These are phyloP conservation scores for Achlya hypogyna DNA, from an alignment of 352 stramenopile genomes.

Conservation along the genomic window DNA sequence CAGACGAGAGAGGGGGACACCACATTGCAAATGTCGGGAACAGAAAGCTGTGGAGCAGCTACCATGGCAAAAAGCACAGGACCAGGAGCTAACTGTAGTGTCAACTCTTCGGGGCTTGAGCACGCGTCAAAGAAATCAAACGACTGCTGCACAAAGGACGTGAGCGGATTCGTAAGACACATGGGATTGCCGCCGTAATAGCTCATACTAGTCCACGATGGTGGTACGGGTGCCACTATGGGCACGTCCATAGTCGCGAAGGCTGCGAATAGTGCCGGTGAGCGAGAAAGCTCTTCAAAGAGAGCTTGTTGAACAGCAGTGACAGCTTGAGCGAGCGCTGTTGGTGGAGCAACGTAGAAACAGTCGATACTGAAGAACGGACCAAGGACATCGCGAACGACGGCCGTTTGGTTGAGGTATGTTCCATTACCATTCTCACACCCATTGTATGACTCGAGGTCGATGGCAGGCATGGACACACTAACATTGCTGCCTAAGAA, in stretches of 20 bases:
- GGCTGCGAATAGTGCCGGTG: not conserved
- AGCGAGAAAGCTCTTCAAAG: not conserved
- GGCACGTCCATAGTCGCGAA: not conserved
- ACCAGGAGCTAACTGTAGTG: not conserved
- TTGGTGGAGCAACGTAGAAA: not conserved
- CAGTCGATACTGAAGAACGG: not conserved
- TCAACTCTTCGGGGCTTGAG: not conserved
- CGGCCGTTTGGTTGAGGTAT: not conserved
- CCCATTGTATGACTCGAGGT: not conserved
- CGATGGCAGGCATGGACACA: not conserved
- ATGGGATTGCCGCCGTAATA: conserved; percentile 10
- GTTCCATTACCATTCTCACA: not conserved
- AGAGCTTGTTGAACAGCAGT: not conserved
- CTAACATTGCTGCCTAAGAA: not conserved
- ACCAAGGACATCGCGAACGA: not conserved
- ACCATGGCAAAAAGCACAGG: not conserved
- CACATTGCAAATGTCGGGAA: too few relatives aligned
- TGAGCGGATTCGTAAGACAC: not conserved
- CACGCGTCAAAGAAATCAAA: conserved; percentile 2
- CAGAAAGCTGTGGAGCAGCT: not conserved
- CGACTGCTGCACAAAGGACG: conserved; percentile 1
- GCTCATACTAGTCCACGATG: not conserved
- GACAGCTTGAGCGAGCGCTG: not conserved
- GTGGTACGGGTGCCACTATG: not conserved
- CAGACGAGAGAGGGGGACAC: too few relatives aligned